Percentiles rank a stretch among this genome's conserved stretches.
These are phyloP conservation scores for Xylariaceae sp. DNA, from an alignment of 2,329 filamentous ascomycete genomes.

Conservation along the genomic window DNA sequence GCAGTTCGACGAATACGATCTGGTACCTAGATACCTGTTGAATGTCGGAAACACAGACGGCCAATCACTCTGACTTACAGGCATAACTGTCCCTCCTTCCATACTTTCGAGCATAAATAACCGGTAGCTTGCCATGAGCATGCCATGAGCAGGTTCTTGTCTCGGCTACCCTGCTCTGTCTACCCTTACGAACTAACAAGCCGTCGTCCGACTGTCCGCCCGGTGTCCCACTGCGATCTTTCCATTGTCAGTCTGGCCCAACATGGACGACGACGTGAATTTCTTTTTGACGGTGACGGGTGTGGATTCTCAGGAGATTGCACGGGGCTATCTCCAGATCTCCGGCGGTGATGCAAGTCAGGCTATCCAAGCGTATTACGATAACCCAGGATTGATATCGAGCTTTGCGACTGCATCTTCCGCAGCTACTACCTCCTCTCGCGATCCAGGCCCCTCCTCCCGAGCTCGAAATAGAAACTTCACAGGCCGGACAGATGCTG, in stretches of 20 bases:
- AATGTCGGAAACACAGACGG: neutral
- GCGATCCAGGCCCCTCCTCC: constrained; percentile 35
- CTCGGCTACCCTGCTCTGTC: too few relatives aligned
- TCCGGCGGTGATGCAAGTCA: constrained; percentile 80
- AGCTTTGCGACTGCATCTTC: constrained; percentile 40
- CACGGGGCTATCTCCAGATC: constrained; percentile 77
- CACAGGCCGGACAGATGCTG: constrained; percentile 47
- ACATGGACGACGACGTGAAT: constrained; percentile 69
- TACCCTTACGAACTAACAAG: neutral
- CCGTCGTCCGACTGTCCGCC: neutral
- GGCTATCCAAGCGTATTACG: constrained; percentile 85
- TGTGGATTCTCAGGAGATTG: constrained; percentile 62
- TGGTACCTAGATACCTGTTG: too few relatives aligned
- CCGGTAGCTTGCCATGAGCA: too few relatives aligned
- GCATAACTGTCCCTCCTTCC: neutral
- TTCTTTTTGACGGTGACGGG: constrained; percentile 81
- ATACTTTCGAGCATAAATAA: too few relatives aligned
- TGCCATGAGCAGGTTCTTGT: too few relatives aligned
- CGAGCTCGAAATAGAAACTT: constrained; percentile 10
- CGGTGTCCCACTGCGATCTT: neutral
- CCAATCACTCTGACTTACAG: neutral
- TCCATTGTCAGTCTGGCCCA: constrained; percentile 13
- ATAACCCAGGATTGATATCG: constrained; percentile 70
- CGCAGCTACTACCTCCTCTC: constrained; percentile 34
- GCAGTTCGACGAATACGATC: neutral